Percentiles rank a stretch among this genome's conserved stretches.
phyloP scores from a whole-genome alignment of 352 stramenopile species.

The Phytophthora fragariaefolia region DNA sequence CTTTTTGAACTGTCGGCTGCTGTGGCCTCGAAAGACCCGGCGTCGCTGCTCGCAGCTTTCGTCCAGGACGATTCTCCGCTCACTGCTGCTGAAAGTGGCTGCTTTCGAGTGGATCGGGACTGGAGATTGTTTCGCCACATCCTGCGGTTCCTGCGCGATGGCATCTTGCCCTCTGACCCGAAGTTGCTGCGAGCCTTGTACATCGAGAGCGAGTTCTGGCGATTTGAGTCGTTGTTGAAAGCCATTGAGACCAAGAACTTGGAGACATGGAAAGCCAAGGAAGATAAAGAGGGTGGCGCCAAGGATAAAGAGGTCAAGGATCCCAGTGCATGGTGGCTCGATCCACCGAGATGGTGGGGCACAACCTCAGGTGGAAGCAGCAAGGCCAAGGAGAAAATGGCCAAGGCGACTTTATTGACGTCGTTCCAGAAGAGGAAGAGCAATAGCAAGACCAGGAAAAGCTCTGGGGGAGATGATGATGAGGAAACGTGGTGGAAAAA shows the following conservation, averaged over 20 bases:
- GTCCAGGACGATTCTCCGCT: slow-evolving; percentile 72
- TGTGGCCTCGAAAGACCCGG: slow-evolving; percentile 58
- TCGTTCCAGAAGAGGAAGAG: slow-evolving; percentile 37
- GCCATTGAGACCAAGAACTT: slow-evolving; percentile 81
- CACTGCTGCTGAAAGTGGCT: slow-evolving; percentile 57
- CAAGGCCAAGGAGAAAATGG: slow-evolving; percentile 34
- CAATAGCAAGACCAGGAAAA: slow-evolving; percentile 16
- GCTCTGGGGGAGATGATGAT: slow-evolving; percentile 8
- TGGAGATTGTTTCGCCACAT: slow-evolving; percentile 83
- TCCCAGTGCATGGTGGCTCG: slow-evolving; percentile 64
- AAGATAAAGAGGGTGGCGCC: slow-evolving; percentile 15
- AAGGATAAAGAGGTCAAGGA: slow-evolving; percentile 28
- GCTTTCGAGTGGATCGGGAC: slow-evolving; percentile 79
- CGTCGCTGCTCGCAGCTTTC: slow-evolving; percentile 73
- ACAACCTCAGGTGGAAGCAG: slow-evolving; percentile 1
- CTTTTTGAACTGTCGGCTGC: slow-evolving; percentile 72
- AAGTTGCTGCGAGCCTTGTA: slow-evolving; percentile 77
- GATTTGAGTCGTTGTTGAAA: slow-evolving; percentile 74
- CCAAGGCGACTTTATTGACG: slow-evolving; percentile 23
- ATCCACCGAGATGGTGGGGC: slow-evolving; percentile 75
- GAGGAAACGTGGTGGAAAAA: slow-evolving; percentile 73
- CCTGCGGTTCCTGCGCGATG: slow-evolving; percentile 83
- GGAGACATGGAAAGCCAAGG: slow-evolving; percentile 58
- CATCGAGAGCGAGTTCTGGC: slow-evolving; percentile 86
- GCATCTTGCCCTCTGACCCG: slow-evolving; percentile 65